Percentiles rank a stretch among this genome's conserved stretches.
Conservation (phyloP, 75 land plant species). For the Ceratopteris richardii region DNA sequence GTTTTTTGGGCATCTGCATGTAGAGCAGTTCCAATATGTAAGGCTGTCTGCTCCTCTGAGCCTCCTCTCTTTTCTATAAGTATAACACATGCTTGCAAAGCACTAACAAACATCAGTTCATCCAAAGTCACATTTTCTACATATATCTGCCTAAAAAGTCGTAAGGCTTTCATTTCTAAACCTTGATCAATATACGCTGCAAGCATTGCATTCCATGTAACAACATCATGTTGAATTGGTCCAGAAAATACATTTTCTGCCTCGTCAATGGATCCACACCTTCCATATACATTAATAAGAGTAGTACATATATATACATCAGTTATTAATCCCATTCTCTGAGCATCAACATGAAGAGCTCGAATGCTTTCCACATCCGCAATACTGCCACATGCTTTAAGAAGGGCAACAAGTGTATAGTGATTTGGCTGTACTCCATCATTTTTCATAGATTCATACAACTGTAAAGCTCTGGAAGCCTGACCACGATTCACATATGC, state of each 20-base stretch:
- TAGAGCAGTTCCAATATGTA: background rate
- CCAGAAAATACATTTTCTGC: background rate
- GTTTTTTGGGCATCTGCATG: background rate
- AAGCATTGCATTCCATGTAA: slow-evolving; percentile 59
- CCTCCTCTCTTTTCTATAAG: background rate
- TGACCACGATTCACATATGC: slow-evolving; percentile 35
- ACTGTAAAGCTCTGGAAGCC: slow-evolving; percentile 20
- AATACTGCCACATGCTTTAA: slow-evolving; percentile 39
- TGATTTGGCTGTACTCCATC: slow-evolving; percentile 33
- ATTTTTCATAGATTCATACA: slow-evolving; percentile 35
- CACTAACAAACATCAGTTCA: background rate
- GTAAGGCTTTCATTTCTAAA: slow-evolving; percentile 19
- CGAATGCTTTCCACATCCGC: slow-evolving; percentile 12
- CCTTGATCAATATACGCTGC: slow-evolving; percentile 54
- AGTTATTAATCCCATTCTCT: slow-evolving; percentile 27
- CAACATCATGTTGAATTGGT: slow-evolving; percentile 14
- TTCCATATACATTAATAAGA: slow-evolving; percentile 55
- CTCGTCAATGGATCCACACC: slow-evolving; percentile 18
- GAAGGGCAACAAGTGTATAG: slow-evolving; percentile 45
- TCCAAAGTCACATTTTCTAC: slow-evolving; percentile 24
- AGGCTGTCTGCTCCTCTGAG: background rate
- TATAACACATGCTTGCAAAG: background rate
- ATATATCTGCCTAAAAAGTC: slow-evolving; percentile 35
- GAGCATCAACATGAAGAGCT: slow-evolving; percentile 25
- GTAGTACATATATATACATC: slow-evolving; percentile 45